A percentile compares a stretch with the other conserved stretches of the same genome.
Evolutionary conservation across 2,329 filamentous ascomycete species (phyloP).

Genomic region (Exophiala sp.): DNA sequence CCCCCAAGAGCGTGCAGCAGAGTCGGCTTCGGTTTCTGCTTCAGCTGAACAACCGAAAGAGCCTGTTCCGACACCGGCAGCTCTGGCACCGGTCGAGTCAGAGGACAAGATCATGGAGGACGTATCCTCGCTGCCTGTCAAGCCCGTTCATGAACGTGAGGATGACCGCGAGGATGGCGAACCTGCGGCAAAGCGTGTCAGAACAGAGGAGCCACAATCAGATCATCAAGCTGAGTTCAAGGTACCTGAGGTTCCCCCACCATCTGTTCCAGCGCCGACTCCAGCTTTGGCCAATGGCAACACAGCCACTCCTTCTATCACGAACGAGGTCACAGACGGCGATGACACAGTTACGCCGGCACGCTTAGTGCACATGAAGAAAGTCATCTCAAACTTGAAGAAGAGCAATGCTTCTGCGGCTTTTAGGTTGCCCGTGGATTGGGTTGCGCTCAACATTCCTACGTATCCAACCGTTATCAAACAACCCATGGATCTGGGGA

Average conservation of each 20-base stretch:
- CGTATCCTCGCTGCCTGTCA: constrained; percentile 47
- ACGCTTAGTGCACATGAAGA: constrained; percentile 28
- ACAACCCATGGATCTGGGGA: constrained; percentile 75
- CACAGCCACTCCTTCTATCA: constrained; percentile 34
- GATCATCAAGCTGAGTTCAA: constrained; percentile 41
- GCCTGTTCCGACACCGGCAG: constrained; percentile 22
- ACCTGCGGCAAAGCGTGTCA: constrained; percentile 73
- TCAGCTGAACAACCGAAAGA: constrained; percentile 23
- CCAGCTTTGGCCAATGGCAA: constrained; percentile 9
- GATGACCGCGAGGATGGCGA: constrained; percentile 57
- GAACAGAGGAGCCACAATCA: constrained; percentile 53
- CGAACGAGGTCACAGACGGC: constrained; percentile 23
- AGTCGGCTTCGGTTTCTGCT: constrained; percentile 1
- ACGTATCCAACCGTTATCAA: constrained; percentile 66
- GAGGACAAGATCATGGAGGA: constrained; percentile 52
- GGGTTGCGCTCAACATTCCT: constrained; percentile 67
- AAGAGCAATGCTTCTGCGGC: constrained; percentile 74
- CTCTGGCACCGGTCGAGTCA: constrained; percentile 19
- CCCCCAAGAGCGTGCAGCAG: neutral
- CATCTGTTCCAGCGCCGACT: constrained; percentile 31
- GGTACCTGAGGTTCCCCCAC: constrained; percentile 38
- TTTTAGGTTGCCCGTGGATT: constrained; percentile 73
- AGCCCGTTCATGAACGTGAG: constrained; percentile 69
- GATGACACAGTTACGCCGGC: constrained; percentile 24
- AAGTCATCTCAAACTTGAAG: constrained; percentile 50